These are phyloP conservation scores for Nakazawaea siamensis DNA, from an alignment of 805 yeast species.

Conservation along the genomic window DNA sequence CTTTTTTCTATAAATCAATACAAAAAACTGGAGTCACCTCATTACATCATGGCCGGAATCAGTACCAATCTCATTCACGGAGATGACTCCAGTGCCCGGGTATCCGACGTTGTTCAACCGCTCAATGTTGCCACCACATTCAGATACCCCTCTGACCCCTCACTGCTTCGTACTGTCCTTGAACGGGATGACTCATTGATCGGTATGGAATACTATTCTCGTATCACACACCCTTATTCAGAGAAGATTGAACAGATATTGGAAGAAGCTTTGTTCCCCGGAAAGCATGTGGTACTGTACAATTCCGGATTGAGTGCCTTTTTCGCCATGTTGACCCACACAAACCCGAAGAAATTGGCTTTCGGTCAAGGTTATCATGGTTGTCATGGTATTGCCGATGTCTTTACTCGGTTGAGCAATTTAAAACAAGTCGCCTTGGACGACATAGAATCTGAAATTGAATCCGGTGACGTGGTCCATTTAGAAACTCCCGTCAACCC, in stretches of 20 bases:
- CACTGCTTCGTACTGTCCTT: slow-evolving; percentile 37
- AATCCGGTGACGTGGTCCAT: slow-evolving; percentile 70
- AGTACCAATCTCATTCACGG: slow-evolving; percentile 61
- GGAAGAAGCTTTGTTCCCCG: slow-evolving; percentile 41
- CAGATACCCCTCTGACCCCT: slow-evolving; percentile 55
- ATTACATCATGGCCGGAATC: slow-evolving; percentile 14
- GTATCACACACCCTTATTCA: slow-evolving; percentile 69
- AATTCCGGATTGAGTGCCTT: slow-evolving; percentile 79
- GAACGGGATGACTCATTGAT: slow-evolving; percentile 15
- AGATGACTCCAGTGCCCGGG: slow-evolving; percentile 44
- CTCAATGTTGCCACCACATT: slow-evolving; percentile 78
- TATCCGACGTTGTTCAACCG: slow-evolving; percentile 68
- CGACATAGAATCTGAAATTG: slow-evolving; percentile 37
- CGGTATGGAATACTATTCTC: slow-evolving; percentile 45
- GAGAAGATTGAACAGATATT: slow-evolving; percentile 60
- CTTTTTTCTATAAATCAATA: neutral
- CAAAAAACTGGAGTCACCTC: too few relatives aligned
- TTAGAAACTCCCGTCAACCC: slow-evolving; percentile 90
- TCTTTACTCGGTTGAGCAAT: slow-evolving; percentile 55
- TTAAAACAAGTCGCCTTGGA: slow-evolving; percentile 38
- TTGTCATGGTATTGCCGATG: slow-evolving; percentile 58
- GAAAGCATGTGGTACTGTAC: slow-evolving; percentile 45
- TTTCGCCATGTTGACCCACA: slow-evolving; percentile 60
- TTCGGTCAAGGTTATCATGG: slow-evolving; percentile 86
- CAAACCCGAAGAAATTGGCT: slow-evolving; percentile 60